Percentiles rank a stretch among this genome's conserved stretches.
Evolutionary conservation across 1,284 basidiomycete genomes (phyloP).

Genomic region (Fomitopsis palustris): DNA sequence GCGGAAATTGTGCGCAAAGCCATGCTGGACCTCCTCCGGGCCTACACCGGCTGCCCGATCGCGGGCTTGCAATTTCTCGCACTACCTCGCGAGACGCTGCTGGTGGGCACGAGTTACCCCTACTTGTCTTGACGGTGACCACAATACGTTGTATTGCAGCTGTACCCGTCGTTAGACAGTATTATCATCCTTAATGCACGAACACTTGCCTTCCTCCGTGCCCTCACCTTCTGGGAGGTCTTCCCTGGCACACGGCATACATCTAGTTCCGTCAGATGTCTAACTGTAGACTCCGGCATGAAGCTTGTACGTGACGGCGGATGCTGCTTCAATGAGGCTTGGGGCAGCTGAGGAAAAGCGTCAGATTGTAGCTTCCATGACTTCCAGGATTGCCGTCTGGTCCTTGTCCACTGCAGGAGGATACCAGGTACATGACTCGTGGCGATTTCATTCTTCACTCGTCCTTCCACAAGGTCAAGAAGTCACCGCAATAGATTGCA

Average conservation of each 20-base stretch:
- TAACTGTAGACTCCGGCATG: conserved; percentile 71
- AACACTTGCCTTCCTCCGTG: conserved; percentile 55
- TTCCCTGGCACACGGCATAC: conserved; percentile 56
- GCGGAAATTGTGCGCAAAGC: conserved; percentile 3
- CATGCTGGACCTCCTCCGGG: conserved; percentile 60
- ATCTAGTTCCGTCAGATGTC: conserved; percentile 48
- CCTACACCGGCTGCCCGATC: conserved; percentile 57
- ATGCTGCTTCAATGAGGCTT: not conserved
- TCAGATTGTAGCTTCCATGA: conserved; percentile 70
- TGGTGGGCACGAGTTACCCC: conserved; percentile 39
- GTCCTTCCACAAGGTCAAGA: conserved; percentile 48
- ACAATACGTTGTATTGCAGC: conserved; percentile 34
- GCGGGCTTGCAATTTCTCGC: conserved; percentile 52
- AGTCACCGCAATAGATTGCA: conserved; percentile 64
- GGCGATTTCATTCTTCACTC: conserved; percentile 80
- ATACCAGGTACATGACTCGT: conserved; percentile 43
- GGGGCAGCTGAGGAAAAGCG: not conserved
- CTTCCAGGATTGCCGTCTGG: conserved; percentile 68
- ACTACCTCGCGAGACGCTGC: conserved; percentile 49
- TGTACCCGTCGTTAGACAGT: conserved; percentile 68
- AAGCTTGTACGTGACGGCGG: conserved; percentile 56
- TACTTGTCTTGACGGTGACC: not conserved
- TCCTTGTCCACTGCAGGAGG: conserved; percentile 50
- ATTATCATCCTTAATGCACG: conserved; percentile 66
- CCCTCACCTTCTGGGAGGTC: conserved; percentile 73